Evolutionary conservation across 768 basidiomycete species (phyloP).

Genomic region (Mycena filopes): DNA sequence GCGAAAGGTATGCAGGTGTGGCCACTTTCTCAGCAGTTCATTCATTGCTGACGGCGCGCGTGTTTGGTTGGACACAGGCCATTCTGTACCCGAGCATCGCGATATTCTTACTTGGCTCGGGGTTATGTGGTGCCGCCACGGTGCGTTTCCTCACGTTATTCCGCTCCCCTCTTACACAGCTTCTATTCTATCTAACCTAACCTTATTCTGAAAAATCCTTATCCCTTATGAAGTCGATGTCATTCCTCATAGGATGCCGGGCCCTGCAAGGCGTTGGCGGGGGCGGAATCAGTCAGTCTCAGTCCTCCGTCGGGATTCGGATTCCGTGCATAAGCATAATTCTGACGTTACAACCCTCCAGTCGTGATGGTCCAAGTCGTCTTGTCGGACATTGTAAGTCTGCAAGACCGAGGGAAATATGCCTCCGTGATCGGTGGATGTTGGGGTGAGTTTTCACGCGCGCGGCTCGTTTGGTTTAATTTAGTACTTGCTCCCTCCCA

Average conservation of each 20-base stretch:
- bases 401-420: constrained; percentile 26
- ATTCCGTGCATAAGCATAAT: no score
- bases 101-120: constrained; percentile 24
- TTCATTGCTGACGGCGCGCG: no score
- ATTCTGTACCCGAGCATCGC: constrained; percentile 25
- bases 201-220: background rate
- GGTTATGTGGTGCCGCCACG: constrained; percentile 24
- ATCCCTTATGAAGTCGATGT: constrained; percentile 12
- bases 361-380: constrained; percentile 29
- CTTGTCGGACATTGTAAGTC: constrained; percentile 26
- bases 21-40: no score
- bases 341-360: no score
- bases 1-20: constrained; percentile 6
- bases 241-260: constrained; percentile 20
- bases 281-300: constrained; percentile 20
- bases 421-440: constrained; percentile 22
- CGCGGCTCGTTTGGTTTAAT: background rate
- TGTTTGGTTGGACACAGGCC: constrained; percentile 9
- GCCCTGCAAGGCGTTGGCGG: constrained; percentile 25
- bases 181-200: no score
- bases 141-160: background rate
- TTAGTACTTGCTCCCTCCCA: background rate
- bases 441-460: constrained; percentile 17
- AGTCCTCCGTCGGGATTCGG: no score
- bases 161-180: no score